Evolutionary conservation across 2,329 filamentous ascomycete species (phyloP).

Genomic region (Bipolaris gigantea): DNA sequence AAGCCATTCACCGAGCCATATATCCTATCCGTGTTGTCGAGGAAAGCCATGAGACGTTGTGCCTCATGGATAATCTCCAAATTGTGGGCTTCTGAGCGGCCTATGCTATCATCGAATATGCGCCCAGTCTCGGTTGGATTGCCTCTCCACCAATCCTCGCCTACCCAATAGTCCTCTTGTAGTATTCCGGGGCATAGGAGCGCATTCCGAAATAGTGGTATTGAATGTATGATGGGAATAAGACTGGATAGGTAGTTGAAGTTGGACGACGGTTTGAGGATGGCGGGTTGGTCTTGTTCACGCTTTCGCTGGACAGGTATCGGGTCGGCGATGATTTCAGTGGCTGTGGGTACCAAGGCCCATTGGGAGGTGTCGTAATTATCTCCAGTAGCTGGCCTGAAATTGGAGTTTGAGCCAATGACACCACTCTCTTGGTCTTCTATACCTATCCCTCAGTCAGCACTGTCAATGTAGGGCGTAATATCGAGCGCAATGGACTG

Average conservation of each 20-base stretch:
- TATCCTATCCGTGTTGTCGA: conserved; percentile 59
- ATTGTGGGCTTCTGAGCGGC: conserved; percentile 31
- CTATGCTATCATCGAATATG: conserved; percentile 50
- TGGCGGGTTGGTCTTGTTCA: conserved; percentile 54
- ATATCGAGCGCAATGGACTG: conserved; percentile 12
- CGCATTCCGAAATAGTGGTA: conserved; percentile 61
- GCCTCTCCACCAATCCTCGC: conserved; percentile 66
- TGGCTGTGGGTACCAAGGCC: conserved; percentile 58
- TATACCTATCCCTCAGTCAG: conserved; percentile 35
- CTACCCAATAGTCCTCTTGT: conserved; percentile 56
- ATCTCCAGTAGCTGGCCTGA: conserved; percentile 58
- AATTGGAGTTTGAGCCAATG: conserved; percentile 49
- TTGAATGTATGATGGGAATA: conserved; percentile 64
- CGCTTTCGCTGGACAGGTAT: conserved; percentile 53
- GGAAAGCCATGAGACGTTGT: conserved; percentile 64
- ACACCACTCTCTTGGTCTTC: conserved; percentile 59
- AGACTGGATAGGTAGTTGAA: conserved; percentile 60
- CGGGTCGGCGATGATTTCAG: conserved; percentile 57
- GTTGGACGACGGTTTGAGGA: conserved; percentile 59
- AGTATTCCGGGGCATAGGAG: conserved; percentile 54
- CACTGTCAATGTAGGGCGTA: neutral
- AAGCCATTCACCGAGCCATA: conserved; percentile 61
- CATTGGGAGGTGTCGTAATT: conserved; percentile 58
- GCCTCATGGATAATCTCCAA: conserved; percentile 58
- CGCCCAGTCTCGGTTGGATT: conserved; percentile 53